Evolutionary conservation across 352 stramenopile species (phyloP).

Genomic region (Halophytophthora polymorphica): DNA sequence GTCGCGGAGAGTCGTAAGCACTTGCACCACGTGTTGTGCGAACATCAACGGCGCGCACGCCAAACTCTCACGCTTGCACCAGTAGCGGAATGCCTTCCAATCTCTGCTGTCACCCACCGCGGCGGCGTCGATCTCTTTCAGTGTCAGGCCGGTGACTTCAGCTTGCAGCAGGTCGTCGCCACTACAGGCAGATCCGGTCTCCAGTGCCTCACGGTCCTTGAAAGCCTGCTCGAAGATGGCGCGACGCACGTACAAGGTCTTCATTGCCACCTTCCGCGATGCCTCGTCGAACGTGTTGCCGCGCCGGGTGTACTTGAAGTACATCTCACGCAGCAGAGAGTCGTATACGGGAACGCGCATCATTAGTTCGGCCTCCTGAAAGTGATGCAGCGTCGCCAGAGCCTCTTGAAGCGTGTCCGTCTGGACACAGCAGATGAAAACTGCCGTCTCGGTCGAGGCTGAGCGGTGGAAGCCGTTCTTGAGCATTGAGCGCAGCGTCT

Average conservation of each 20-base stretch:
- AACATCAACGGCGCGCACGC: slow-evolving; percentile 64
- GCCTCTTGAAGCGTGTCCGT: slow-evolving; percentile 32
- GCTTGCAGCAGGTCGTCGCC: neutral
- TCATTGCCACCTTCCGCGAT: slow-evolving; percentile 51
- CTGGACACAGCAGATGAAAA: slow-evolving; percentile 68
- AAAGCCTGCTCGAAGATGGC: slow-evolving; percentile 57
- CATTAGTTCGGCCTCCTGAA: slow-evolving; percentile 43
- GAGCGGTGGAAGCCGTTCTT: slow-evolving; percentile 44
- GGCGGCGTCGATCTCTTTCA: neutral
- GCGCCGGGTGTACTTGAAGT: slow-evolving; percentile 72
- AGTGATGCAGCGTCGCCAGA: slow-evolving; percentile 35
- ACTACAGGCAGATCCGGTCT: slow-evolving; percentile 12
- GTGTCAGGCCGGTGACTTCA: too few relatives aligned
- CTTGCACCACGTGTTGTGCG: slow-evolving; percentile 63
- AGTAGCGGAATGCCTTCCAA: slow-evolving; percentile 39
- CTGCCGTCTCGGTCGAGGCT: slow-evolving; percentile 49
- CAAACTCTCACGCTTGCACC: slow-evolving; percentile 39
- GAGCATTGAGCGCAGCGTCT: slow-evolving; percentile 44
- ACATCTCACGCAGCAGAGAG: slow-evolving; percentile 70
- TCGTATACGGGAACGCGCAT: slow-evolving; percentile 63
- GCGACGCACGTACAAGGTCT: slow-evolving; percentile 54
- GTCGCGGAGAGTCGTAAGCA: slow-evolving; percentile 67
- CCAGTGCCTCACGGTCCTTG: slow-evolving; percentile 34
- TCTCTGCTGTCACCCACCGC: slow-evolving; percentile 13
- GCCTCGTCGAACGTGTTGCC: slow-evolving; percentile 56